These are phyloP conservation scores for Olyra latifolia DNA, from an alignment of 176 grass and related monocot species.

Conservation along the genomic window DNA sequence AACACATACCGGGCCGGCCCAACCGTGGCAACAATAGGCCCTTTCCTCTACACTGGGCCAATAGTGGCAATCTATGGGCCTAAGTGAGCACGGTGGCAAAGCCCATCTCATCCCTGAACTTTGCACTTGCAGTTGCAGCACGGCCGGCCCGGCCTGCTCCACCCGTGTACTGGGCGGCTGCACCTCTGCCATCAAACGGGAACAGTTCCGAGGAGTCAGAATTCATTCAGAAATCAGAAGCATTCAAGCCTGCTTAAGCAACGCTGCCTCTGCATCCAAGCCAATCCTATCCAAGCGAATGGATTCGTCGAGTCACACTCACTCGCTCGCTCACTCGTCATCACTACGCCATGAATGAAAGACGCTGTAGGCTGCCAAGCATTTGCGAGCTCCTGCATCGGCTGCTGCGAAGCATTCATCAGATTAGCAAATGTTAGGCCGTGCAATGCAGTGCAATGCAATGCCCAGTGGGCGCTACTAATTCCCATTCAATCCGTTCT, in stretches of 20 bases:
- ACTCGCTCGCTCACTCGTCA: background rate
- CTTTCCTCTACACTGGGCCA: background rate
- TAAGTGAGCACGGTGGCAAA: background rate
- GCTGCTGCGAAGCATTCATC: background rate
- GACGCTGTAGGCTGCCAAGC: background rate
- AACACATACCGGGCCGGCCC: background rate
- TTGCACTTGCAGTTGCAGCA: too few relatives aligned
- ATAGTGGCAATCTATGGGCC: background rate
- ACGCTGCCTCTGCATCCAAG: conserved; percentile 1
- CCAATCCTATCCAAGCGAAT: background rate
- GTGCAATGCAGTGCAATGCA: background rate
- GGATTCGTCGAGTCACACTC: background rate
- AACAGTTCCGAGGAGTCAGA: background rate
- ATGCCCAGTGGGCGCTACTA: background rate
- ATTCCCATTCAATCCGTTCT: background rate
- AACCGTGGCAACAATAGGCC: background rate
- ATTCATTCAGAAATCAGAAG: background rate
- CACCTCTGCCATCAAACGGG: background rate
- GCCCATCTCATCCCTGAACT: too few relatives aligned
- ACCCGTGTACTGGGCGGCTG: background rate
- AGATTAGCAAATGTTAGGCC: background rate
- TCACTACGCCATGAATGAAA: background rate
- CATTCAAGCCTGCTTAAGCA: background rate
- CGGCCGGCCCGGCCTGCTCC: background rate
- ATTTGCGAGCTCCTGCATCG: background rate